A percentile compares a stretch with the other conserved stretches of the same genome.
Conservation (phyloP, 345 rosid genomes). For the Laguncularia racemosa region DNA sequence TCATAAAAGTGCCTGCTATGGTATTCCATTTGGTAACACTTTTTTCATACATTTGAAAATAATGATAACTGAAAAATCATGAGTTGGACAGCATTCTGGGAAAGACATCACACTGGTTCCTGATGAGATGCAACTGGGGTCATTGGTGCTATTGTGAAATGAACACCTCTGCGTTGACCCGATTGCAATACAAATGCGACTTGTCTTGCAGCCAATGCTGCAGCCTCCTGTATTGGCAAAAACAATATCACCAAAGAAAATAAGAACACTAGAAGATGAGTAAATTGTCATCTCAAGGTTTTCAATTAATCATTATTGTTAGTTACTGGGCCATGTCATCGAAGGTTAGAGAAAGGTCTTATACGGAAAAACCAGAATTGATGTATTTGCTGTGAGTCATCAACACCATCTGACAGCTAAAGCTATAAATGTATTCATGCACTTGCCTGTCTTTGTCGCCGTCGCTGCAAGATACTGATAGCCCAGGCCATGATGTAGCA, state of each 20-base stretch:
- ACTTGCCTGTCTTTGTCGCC: slow-evolving; percentile 45
- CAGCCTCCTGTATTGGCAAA: slow-evolving; percentile 60
- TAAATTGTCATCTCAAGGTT: too few species aligned
- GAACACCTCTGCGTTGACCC: slow-evolving; percentile 69
- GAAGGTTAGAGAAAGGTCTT: too few species aligned
- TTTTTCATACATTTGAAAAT: too few species aligned
- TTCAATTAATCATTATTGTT: too few species aligned
- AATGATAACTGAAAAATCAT: too few species aligned
- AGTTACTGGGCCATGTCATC: too few species aligned
- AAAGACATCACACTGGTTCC: slow-evolving; percentile 31
- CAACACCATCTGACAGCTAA: background rate
- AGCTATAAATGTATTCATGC: too few species aligned
- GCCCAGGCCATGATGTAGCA: slow-evolving; percentile 63
- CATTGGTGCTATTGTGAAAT: slow-evolving; percentile 54
- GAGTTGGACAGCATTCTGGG: too few species aligned
- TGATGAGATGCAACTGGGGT: slow-evolving; percentile 31
- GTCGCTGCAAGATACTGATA: slow-evolving; percentile 40
- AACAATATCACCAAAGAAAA: background rate
- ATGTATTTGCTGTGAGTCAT: background rate
- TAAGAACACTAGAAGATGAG: background rate
- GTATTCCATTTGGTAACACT: too few species aligned
- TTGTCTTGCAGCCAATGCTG: slow-evolving; percentile 72
- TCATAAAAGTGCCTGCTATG: too few species aligned
- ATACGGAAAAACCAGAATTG: too few species aligned
- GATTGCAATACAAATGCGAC: slow-evolving; percentile 86